Base-by-base conservation (phyloP, 495 filamentous ascomycete genomes). In the Podospora australis region DNA sequence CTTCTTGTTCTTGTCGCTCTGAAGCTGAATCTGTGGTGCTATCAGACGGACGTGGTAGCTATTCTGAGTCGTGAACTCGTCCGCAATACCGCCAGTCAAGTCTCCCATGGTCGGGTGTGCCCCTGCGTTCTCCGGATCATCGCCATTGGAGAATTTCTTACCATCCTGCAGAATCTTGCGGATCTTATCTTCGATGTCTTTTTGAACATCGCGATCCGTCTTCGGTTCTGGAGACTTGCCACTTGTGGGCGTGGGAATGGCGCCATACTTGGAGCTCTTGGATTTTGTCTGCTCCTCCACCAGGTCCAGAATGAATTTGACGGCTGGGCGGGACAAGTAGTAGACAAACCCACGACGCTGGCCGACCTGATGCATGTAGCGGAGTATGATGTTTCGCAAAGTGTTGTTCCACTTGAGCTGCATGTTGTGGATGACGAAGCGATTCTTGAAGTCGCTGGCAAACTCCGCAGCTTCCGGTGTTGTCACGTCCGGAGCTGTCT, bases 381-480 rank as follows among this genome's bases (percentile, higher is more conserved):
- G 87, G 6, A 98, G 75, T 24, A 98, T 94, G 57, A 96, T 96
- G 60, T 98, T 96, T 30, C 92, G 80, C 17, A 97, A 72, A 2
- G 90, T 81, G 60, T 98, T 97, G 67, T 94, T 97, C 92, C 92
- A 98, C 64, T 98, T 98, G 24, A 97, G 70, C 57, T 98, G 92
- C 57, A 89, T 79, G 60, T 97, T 98, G 72, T 98, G 92, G 20
- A 97, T 83, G 55, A 97, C 89, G 69, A 98, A 98, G 16, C 94
- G 84, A 58, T 98, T 98, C 66, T 94, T 94, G 78, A 96, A 98
- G 65, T 96, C 90, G 63, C 82, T 95, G 5, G 80, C 78, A 56
- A 86, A 85, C 44, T 91, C 86, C 16, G 81, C 77, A 6, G 73
- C 65, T 1, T 75, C 72, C n/a, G 70, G 66, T 7, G 69, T 63